phyloP scores from a whole-genome alignment of 164 flowering plant species.

The Kingdonia uniflora region DNA sequence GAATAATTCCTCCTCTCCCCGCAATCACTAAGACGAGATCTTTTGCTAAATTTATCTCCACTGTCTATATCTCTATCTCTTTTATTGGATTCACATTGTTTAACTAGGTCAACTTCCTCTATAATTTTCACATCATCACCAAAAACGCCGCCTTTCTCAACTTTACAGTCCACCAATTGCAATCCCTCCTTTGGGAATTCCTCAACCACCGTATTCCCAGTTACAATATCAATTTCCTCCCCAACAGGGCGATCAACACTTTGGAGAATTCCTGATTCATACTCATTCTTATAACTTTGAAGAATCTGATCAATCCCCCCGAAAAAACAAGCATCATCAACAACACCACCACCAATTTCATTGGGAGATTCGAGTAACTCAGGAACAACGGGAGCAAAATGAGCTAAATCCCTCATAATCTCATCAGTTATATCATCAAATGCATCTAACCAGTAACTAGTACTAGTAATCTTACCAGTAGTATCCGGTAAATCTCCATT shows the following conservation, averaged over 20 bases:
- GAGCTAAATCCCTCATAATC: constrained; percentile 29
- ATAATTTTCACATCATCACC: neutral
- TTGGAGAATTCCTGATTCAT: constrained; percentile 24
- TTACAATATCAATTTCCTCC: neutral
- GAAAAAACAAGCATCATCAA: constrained; percentile 40
- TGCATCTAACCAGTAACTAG: constrained; percentile 92
- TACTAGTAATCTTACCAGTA: constrained; percentile 10
- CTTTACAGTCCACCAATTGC: neutral
- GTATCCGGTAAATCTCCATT: too few species aligned
- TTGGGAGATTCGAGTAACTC: constrained; percentile 9
- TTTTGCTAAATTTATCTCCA: constrained; percentile 32
- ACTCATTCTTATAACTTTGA: constrained; percentile 55
- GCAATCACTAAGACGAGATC: constrained; percentile 19
- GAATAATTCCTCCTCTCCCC: constrained; percentile 17
- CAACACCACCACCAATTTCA: neutral
- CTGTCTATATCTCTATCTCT: constrained; percentile 21
- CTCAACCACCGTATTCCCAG: neutral
- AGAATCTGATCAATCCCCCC: constrained; percentile 74
- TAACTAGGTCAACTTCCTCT: neutral
- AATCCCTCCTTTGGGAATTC: too few species aligned
- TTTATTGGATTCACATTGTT: constrained; percentile 1
- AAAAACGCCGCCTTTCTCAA: neutral
- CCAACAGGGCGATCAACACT: neutral
- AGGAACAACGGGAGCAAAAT: constrained; percentile 26
- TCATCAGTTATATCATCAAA: constrained; percentile 64